Evolutionary conservation across 306 rosid genomes (phyloP).

Genomic region (Calophaca sinica): DNA sequence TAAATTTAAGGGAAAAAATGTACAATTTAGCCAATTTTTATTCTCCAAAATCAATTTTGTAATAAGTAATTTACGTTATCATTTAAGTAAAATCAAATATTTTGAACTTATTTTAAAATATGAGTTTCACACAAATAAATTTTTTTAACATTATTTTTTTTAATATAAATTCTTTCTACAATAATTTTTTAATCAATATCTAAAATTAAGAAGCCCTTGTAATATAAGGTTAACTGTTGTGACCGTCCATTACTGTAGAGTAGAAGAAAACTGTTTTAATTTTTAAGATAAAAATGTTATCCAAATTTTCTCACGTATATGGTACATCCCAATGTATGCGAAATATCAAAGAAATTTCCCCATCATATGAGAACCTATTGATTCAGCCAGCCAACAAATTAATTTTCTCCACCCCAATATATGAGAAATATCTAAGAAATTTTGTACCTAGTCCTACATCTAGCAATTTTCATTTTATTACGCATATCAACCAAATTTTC

Average conservation of each 20-base stretch:
- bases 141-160: no score
- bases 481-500: neutral
- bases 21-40: no score
- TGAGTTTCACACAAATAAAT: no score
- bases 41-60: no score
- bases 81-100: no score
- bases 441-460: no score
- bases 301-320: conserved; percentile 7
- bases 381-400: neutral
- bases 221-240: neutral
- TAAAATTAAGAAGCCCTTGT: neutral
- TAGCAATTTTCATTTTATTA: neutral
- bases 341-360: neutral
- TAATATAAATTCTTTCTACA: neutral
- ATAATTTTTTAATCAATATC: neutral
- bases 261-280: neutral
- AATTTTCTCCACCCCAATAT: no score
- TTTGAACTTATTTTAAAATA: no score
- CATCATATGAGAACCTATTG: neutral
- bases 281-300: neutral
- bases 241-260: no score
- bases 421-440: no score
- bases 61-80: no score
- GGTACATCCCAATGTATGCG: neutral
- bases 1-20: no score